Percentiles rank a stretch among this genome's conserved stretches.
Evolutionary conservation across 208 protist genomes (phyloP).

Genomic region (Naegleria gruberi): DNA sequence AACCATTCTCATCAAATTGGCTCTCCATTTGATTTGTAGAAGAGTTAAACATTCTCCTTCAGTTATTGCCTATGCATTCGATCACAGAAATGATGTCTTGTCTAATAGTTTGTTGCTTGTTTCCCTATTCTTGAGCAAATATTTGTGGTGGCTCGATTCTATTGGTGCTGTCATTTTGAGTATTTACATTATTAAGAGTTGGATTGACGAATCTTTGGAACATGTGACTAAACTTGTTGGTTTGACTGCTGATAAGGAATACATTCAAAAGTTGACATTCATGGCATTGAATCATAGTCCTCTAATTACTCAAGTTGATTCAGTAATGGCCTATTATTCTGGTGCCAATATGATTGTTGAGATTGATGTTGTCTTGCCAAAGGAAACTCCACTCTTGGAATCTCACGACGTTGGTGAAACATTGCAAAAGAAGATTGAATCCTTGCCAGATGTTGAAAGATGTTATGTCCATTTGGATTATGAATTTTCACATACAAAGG

Average conservation of each 20-base stretch:
- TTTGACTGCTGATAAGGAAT: conserved; percentile 25
- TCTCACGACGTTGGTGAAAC: conserved; percentile 54
- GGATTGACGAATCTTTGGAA: conserved; percentile 27
- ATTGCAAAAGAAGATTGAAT: conserved; percentile 31
- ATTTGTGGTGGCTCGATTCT: conserved; percentile 37
- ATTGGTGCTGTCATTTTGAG: conserved; percentile 39
- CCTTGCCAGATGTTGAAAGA: conserved; percentile 11
- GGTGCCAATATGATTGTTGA: conserved; percentile 40
- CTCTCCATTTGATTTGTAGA: not conserved
- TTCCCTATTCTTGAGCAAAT: conserved; percentile 22
- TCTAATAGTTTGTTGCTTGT: conserved; percentile 36
- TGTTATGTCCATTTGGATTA: conserved; percentile 23
- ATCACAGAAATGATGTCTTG: conserved; percentile 54
- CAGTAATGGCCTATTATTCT: conserved; percentile 41
- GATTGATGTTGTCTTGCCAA: conserved; percentile 50
- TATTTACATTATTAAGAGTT: conserved; percentile 33
- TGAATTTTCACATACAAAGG: not conserved
- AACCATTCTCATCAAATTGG: not conserved
- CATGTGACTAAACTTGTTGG: conserved; percentile 41
- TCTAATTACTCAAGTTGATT: conserved; percentile 39
- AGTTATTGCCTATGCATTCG: conserved; percentile 39
- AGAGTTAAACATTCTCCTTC: not conserved
- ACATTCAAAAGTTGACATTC: conserved; percentile 43
- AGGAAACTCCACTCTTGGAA: conserved; percentile 40
- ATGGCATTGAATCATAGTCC: conserved; percentile 40